phyloP scores from a whole-genome alignment of 2,329 filamentous ascomycete species.

The Pseudogymnoascus sp. region DNA sequence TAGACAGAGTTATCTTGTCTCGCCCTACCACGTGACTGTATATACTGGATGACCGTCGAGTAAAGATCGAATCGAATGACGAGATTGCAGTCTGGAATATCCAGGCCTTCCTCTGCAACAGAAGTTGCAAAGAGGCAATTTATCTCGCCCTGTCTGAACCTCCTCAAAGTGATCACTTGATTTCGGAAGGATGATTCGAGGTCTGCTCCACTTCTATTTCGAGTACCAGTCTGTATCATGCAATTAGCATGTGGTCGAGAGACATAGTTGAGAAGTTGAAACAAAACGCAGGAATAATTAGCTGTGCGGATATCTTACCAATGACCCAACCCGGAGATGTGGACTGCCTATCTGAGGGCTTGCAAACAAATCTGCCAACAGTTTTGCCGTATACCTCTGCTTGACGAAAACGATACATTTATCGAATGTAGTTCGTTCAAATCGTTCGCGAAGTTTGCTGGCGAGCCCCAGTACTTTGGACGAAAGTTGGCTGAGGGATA shows the following conservation, averaged over 20 bases:
- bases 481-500: constrained; percentile 45
- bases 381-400: constrained; percentile 66
- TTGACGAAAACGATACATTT: constrained; percentile 87
- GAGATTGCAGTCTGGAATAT: constrained; percentile 62
- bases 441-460: constrained; percentile 56
- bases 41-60: constrained; percentile 84
- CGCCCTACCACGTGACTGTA: constrained; percentile 86
- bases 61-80: constrained; percentile 79
- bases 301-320: constrained; percentile 45
- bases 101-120: constrained; percentile 61
- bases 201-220: constrained; percentile 46
- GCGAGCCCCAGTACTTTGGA: constrained; percentile 65
- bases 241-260: constrained; percentile 5
- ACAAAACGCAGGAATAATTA: background rate
- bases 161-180: constrained; percentile 67
- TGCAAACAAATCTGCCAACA: constrained; percentile 64
- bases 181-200: constrained; percentile 58
- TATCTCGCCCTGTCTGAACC: constrained; percentile 51
- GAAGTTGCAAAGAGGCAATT: constrained; percentile 64
- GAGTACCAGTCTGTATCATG: constrained; percentile 39
- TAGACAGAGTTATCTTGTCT: constrained; percentile 72
- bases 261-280: background rate
- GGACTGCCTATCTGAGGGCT: constrained; percentile 48
- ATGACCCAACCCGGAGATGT: constrained; percentile 53
- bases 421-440: constrained; percentile 48